phyloP scores from a whole-genome alignment of 2,329 filamentous ascomycete species.

The Dendrostoma leiphaemia region DNA sequence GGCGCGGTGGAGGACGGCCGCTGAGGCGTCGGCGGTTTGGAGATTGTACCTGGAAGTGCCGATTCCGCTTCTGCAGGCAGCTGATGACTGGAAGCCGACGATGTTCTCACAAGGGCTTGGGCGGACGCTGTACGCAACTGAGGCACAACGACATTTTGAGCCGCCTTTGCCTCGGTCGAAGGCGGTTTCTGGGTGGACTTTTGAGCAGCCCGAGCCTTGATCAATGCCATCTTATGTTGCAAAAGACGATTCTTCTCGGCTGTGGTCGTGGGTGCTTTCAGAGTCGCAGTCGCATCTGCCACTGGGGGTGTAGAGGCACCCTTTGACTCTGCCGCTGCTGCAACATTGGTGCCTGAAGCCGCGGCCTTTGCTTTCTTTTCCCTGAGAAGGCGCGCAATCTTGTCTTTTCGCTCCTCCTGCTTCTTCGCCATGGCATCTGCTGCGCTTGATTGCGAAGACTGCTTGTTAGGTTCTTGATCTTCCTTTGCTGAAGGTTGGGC shows the following conservation, averaged over 20 bases:
- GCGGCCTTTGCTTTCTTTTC: constrained; percentile 60
- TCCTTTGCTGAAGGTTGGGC: background rate
- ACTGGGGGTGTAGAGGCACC: background rate
- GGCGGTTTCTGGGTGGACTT: constrained; percentile 29
- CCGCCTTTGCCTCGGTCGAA: constrained; percentile 2
- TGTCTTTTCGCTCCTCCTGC: constrained; percentile 68
- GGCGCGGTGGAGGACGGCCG: background rate
- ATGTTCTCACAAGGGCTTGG: background rate
- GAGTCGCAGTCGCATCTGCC: background rate
- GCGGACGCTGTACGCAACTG: background rate
- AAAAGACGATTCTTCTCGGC: constrained; percentile 71
- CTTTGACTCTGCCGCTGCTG: background rate
- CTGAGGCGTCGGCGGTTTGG: background rate
- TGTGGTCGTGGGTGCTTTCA: constrained; percentile 44
- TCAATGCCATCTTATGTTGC: constrained; percentile 72
- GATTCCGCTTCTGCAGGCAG: background rate
- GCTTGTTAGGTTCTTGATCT: background rate
- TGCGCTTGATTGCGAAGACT: background rate
- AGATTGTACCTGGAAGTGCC: background rate
- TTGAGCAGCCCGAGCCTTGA: constrained; percentile 51
- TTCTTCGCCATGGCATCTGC: constrained; percentile 28
- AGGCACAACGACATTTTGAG: background rate
- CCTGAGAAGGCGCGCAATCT: constrained; percentile 74
- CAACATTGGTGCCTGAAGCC: constrained; percentile 19
- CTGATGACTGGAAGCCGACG: background rate